Conservation (phyloP, 305 asterid genomes). For the Fraxinus albicans region DNA sequence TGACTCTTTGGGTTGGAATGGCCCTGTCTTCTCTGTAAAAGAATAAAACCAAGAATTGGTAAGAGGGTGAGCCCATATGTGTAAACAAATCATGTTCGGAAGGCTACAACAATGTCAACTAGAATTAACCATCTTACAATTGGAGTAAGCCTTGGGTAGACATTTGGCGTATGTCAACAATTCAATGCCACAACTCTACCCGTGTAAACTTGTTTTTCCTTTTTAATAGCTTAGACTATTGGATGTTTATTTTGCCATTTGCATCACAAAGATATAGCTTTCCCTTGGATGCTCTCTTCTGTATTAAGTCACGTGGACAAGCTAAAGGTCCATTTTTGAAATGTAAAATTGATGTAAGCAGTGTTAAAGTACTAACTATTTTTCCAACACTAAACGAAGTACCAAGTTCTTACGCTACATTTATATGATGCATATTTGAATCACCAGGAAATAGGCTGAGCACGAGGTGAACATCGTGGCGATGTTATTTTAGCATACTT, state of each 20-base stretch:
- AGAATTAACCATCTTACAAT: no score
- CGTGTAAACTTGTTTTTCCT: neutral
- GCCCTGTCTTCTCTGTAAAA: constrained; percentile 57
- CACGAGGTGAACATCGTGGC: neutral
- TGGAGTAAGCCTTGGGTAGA: no score
- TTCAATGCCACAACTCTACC: neutral
- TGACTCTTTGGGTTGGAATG: constrained; percentile 45
- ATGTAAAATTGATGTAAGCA: neutral
- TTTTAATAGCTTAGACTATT: neutral
- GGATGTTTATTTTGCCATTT: neutral
- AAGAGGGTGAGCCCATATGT: neutral
- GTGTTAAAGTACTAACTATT: neutral
- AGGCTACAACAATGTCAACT: neutral
- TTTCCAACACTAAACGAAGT: neutral
- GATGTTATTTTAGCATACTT: neutral
- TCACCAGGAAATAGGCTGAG: neutral
- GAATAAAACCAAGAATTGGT: neutral
- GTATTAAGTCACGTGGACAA: neutral
- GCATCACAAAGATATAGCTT: neutral
- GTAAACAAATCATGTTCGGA: neutral
- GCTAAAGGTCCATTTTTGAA: neutral
- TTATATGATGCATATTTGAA: neutral
- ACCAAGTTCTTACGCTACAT: neutral
- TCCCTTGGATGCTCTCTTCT: neutral
- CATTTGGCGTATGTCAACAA: no score